phyloP scores from a whole-genome alignment of 1,284 basidiomycete species.

The Phaffia rhodozyma region DNA sequence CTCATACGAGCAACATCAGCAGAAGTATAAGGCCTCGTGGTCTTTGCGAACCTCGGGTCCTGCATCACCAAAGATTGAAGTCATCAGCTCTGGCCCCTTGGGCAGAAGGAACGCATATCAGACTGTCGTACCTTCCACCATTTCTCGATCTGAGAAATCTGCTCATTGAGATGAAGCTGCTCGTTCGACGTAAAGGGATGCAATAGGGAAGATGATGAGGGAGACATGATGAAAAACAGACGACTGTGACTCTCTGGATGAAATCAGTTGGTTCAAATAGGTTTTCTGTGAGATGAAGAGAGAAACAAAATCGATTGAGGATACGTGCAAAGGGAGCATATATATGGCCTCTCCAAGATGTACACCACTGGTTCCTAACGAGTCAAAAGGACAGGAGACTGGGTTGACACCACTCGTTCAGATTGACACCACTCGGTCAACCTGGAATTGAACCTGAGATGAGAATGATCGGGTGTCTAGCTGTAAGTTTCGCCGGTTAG shows the following conservation, averaged over 20 bases:
- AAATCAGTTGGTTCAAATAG: neutral
- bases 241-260: neutral
- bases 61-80: constrained; percentile 29
- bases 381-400: too few relatives aligned
- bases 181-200: constrained; percentile 16
- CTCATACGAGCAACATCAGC: constrained; percentile 88
- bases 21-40: constrained; percentile 81
- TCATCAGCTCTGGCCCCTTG: constrained; percentile 5
- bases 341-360: too few relatives aligned
- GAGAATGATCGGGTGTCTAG: too few relatives aligned
- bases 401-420: too few relatives aligned
- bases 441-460: too few relatives aligned
- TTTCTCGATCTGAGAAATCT: constrained; percentile 71
- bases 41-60: constrained; percentile 73
- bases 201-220: constrained; percentile 16
- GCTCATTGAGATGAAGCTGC: constrained; percentile 52
- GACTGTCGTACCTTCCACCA: constrained; percentile 74
- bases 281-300: neutral
- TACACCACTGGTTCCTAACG: too few relatives aligned
- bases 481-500: too few relatives aligned
- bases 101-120: constrained; percentile 7
- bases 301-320: neutral
- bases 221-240: neutral
- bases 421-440: too few relatives aligned
- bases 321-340: neutral